Base-by-base conservation (phyloP, 805 yeast genomes). In the Cyberlindnera lachancei region DNA sequence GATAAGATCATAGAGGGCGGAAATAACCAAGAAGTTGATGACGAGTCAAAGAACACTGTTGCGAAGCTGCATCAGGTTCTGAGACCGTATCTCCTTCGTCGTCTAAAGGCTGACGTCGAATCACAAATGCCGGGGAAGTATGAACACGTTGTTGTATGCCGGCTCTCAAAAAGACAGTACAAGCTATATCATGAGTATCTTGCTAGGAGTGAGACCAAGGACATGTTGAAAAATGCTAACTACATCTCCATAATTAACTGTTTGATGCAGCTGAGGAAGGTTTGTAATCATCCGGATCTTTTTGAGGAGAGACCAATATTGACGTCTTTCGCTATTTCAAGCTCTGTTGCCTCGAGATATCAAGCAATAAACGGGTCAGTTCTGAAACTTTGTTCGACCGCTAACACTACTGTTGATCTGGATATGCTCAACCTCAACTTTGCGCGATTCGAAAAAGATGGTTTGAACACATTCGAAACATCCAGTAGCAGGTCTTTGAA, bases 121-220 rank as follows among this genome's bases (percentile, higher is more conserved):
- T 87, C 90, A 51, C 98, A 92, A 58, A 92, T 92, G 98, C 99
- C 99, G 1, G 96, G 83, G 0, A 92, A 92, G 52, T 84, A 87
- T 55, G 99, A 92, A 55, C 99, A 92, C 55, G 79, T 92, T 37
- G 78, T 92, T 6, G 85, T 83, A 53, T 94, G 98, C 61, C 73
- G 95, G 18, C 61, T 92, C 27, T 87, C 96, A 2, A 87, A 92
- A 48, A 72, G 99, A 42, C 99, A 92, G 54, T 63, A 97, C 38
- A 83, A 74, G 48, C 59, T 92, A 34, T 92, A 92, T 49, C 98
- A 92, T 55, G 99, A 92, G 56, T 92, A 92, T 52, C 85, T 92
- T 94, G 82, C 96, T 2, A 68, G 98, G 42, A 95, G 98, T 7
- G 90, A 90, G 50, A 92, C 99, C 0, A 80, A 75, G 48, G 96